Percentiles rank a stretch among this genome's conserved stretches.
Evolutionary conservation across 179 eudicot genomes (phyloP).

Genomic region (Nepenthes alata): DNA sequence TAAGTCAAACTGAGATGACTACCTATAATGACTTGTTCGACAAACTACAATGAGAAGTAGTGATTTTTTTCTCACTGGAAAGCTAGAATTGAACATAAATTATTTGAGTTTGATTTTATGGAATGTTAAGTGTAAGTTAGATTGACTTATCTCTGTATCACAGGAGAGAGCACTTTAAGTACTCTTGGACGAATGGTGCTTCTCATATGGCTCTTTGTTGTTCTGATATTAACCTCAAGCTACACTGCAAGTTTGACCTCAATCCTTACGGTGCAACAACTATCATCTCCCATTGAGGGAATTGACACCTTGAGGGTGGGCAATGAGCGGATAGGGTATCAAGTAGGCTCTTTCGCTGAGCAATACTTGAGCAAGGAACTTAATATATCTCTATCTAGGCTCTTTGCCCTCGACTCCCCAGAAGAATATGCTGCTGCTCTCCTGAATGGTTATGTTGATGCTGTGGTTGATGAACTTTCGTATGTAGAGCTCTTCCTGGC

Average conservation of each 20-base stretch:
- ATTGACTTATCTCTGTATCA: slow-evolving; percentile 3
- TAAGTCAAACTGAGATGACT: slow-evolving; percentile 13
- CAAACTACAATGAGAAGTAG: too few species aligned
- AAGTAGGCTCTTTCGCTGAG: slow-evolving; percentile 35
- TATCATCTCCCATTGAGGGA: slow-evolving; percentile 38
- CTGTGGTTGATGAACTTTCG: slow-evolving; percentile 38
- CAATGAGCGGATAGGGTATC: slow-evolving; percentile 28
- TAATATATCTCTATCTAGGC: slow-evolving; percentile 34
- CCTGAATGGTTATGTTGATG: slow-evolving; percentile 26
- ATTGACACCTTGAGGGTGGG: slow-evolving; percentile 24
- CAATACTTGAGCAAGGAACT: slow-evolving; percentile 27
- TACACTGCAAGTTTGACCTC: slow-evolving; percentile 48
- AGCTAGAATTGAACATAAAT: too few species aligned
- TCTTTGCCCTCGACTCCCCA: slow-evolving; percentile 29
- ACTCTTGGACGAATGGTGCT: slow-evolving; percentile 33
- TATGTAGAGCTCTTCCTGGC: slow-evolving; percentile 39
- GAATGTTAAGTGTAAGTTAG: too few species aligned
- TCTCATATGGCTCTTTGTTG: slow-evolving; percentile 46
- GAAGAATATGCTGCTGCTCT: slow-evolving; percentile 35
- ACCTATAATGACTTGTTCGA: too few species aligned
- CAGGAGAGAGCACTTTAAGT: slow-evolving; percentile 31
- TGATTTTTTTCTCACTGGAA: too few species aligned
- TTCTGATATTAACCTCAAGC: slow-evolving; percentile 40
- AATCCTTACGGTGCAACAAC: slow-evolving; percentile 40
- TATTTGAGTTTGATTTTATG: too few species aligned